phyloP scores from a whole-genome alignment of 164 flowering plant genomes.

The Tetracentron sinense region DNA sequence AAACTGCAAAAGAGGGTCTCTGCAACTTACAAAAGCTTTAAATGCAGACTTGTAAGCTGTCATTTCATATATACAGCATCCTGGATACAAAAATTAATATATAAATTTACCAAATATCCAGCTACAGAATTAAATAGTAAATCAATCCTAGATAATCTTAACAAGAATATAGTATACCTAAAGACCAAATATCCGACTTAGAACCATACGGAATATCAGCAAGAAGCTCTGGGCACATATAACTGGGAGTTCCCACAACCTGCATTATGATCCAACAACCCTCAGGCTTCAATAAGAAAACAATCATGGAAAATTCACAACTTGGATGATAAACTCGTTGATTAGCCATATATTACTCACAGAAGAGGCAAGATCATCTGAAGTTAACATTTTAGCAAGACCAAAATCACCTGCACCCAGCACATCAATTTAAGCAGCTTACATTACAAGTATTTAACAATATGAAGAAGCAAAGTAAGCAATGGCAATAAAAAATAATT shows the following conservation, averaged over 20 bases:
- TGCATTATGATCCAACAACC: slow-evolving; percentile 23
- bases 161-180: slow-evolving; percentile 47
- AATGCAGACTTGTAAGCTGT: slow-evolving; percentile 85
- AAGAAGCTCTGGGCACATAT: slow-evolving; percentile 99
- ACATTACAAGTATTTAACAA: not conserved
- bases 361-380: slow-evolving; percentile 97
- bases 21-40: slow-evolving; percentile 92
- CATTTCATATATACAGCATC: slow-evolving; percentile 98
- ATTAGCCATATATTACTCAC: slow-evolving; percentile 44
- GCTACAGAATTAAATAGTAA: not conserved
- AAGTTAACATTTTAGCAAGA: slow-evolving; percentile 88
- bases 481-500: not conserved
- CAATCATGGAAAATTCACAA: not conserved
- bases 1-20: not conserved
- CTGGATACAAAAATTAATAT: slow-evolving; percentile 35
- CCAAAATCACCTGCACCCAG: slow-evolving; percentile 91
- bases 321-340: slow-evolving; percentile 1
- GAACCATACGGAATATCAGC: slow-evolving; percentile 99
- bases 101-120: slow-evolving; percentile 6
- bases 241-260: slow-evolving; percentile 99
- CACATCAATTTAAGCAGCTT: not conserved
- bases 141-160: not conserved
- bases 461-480: not conserved
- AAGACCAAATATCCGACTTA: slow-evolving; percentile 98
- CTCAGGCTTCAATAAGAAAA: not conserved